phyloP scores from a whole-genome alignment of 129 eudicot genomes.

The Lactuca saligna region DNA sequence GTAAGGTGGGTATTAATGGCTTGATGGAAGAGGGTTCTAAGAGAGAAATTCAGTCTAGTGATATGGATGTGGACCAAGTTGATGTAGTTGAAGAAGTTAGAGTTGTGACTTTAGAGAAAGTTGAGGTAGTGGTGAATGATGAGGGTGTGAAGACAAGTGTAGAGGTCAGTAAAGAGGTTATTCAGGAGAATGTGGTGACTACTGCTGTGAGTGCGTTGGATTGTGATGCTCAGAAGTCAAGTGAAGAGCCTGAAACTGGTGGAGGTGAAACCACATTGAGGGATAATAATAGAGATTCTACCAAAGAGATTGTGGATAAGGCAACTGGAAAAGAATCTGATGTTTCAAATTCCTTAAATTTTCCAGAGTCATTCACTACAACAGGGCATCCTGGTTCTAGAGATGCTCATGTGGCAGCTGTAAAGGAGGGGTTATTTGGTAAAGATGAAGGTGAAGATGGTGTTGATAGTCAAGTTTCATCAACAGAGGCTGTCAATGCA shows the following conservation, averaged over 20 bases:
- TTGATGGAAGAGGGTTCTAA: background rate
- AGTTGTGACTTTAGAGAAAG: conserved; percentile 14
- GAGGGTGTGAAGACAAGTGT: conserved; percentile 12
- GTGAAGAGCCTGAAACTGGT: conserved; percentile 8
- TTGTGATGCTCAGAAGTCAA: conserved; percentile 10
- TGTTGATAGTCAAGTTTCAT: conserved; percentile 16
- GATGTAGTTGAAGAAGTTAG: conserved; percentile 11
- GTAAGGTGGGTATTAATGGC: conserved; percentile 10
- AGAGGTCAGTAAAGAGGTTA: conserved; percentile 20
- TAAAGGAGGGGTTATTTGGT: conserved; percentile 24
- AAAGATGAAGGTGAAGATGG: conserved; percentile 31
- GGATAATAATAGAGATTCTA: conserved; percentile 7
- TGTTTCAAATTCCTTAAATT: conserved; percentile 5
- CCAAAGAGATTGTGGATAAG: conserved; percentile 1
- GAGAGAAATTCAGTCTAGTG: conserved; percentile 4
- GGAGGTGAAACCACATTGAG: conserved; percentile 3
- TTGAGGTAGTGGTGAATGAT: conserved; percentile 15
- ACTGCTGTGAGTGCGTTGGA: background rate
- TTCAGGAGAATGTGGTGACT: conserved; percentile 16
- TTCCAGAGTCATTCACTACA: conserved; percentile 1
- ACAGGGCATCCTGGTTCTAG: background rate
- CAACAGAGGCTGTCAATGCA: background rate
- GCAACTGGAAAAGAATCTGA: conserved; percentile 26
- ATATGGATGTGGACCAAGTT: conserved; percentile 25
- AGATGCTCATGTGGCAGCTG: conserved; percentile 16